Conservation (phyloP, 176 grass and related monocot species). For the Triticum dicoccoides region DNA sequence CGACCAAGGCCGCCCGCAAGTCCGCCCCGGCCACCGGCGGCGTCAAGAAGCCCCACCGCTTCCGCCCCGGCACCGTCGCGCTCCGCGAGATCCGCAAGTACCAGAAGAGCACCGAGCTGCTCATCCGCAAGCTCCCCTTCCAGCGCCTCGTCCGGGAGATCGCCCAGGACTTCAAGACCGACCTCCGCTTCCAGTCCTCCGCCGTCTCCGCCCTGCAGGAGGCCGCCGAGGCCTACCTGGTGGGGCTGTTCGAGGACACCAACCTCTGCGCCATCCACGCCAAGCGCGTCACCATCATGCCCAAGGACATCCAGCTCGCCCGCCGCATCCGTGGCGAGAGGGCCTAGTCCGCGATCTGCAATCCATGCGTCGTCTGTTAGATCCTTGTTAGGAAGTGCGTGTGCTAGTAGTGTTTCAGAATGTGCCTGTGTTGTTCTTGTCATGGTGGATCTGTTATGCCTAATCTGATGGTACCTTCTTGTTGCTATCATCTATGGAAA, state of each 20-base stretch:
- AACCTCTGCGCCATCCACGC: slow-evolving; percentile 80
- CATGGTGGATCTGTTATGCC: too few relatives aligned
- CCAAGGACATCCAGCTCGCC: slow-evolving; percentile 70
- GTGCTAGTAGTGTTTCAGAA: too few relatives aligned
- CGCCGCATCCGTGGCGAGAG: slow-evolving; percentile 67
- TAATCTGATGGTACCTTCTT: too few relatives aligned
- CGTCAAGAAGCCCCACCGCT: slow-evolving; percentile 77
- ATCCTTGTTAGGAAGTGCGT: neutral
- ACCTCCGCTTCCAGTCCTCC: slow-evolving; percentile 64
- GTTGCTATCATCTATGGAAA: too few relatives aligned
- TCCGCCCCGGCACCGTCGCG: slow-evolving; percentile 68
- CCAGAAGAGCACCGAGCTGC: slow-evolving; percentile 76
- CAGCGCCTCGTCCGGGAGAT: slow-evolving; percentile 65
- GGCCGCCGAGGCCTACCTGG: slow-evolving; percentile 63
- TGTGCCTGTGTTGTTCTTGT: too few relatives aligned
- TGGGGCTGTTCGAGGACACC: slow-evolving; percentile 70
- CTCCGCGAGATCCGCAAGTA: slow-evolving; percentile 76
- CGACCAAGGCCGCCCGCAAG: slow-evolving; percentile 59
- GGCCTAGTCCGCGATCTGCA: neutral
- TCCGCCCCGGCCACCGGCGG: slow-evolving; percentile 62
- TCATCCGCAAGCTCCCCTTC: slow-evolving; percentile 76
- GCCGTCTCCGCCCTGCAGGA: slow-evolving; percentile 61
- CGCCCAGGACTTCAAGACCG: slow-evolving; percentile 68
- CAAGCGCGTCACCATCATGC: slow-evolving; percentile 79
- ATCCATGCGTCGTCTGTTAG: too few relatives aligned